These are phyloP conservation scores for Ogataea glucozyma DNA, from an alignment of 805 yeast species.

Conservation along the genomic window DNA sequence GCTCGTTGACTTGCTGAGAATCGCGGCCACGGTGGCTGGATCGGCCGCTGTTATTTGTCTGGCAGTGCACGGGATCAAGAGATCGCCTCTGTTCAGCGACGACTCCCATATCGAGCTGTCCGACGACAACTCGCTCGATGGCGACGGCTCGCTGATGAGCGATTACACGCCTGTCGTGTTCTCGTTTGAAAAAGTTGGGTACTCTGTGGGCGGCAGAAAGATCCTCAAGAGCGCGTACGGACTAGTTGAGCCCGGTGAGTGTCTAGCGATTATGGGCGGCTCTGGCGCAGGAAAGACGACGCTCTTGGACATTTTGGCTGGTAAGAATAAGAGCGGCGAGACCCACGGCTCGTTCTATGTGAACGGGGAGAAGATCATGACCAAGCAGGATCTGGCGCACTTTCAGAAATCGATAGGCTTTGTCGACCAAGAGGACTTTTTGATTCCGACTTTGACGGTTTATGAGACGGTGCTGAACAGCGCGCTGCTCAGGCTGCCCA, in stretches of 20 bases:
- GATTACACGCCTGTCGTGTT: conserved; percentile 69
- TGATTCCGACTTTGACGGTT: conserved; percentile 91
- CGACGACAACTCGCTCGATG: conserved; percentile 36
- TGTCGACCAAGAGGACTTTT: conserved; percentile 93
- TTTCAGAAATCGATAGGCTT: conserved; percentile 79
- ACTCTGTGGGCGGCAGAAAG: conserved; percentile 50
- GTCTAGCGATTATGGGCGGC: conserved; percentile 96
- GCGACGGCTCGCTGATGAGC: conserved; percentile 41
- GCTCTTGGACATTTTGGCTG: conserved; percentile 84
- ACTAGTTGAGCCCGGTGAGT: conserved; percentile 79
- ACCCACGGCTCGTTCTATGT: conserved; percentile 68
- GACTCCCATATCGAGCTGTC: conserved; percentile 26
- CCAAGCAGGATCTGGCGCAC: conserved; percentile 38
- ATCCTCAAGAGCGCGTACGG: conserved; percentile 73
- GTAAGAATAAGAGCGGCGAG: conserved; percentile 76
- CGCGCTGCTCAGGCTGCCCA: conserved; percentile 85
- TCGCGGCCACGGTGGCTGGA: conserved; percentile 44
- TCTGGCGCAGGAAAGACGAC: conserved; percentile 99
- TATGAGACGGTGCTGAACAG: conserved; percentile 93
- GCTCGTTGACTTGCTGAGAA: conserved; percentile 46
- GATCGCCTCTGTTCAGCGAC: conserved; percentile 60
- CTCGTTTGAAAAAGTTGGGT: conserved; percentile 72
- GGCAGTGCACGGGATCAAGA: conserved; percentile 49
- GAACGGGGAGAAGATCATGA: conserved; percentile 59
- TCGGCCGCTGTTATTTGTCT: conserved; percentile 45